A percentile compares a stretch with the other conserved stretches of the same genome.
Conservation (phyloP, 2,329 filamentous ascomycete genomes). For the Ophiocordyceps robertsii region DNA sequence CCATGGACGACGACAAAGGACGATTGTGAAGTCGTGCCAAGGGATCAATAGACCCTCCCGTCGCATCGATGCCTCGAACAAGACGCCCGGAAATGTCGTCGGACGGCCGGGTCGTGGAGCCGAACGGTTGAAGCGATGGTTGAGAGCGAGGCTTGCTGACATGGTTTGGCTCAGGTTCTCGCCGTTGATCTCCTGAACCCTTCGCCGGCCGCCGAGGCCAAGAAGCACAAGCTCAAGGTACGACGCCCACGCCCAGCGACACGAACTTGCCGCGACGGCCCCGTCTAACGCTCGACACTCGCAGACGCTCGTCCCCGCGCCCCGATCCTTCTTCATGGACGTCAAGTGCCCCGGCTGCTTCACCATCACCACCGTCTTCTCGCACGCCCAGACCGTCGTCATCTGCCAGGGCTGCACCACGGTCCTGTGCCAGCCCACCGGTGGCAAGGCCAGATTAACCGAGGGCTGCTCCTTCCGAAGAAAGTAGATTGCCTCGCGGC, state of each 20-base stretch:
- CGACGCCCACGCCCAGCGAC: conserved; percentile 10
- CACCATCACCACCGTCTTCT: conserved; percentile 99
- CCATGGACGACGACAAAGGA: conserved; percentile 5
- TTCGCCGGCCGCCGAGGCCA: conserved; percentile 89
- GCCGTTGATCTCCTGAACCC: conserved; percentile 99
- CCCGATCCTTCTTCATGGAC: conserved; percentile 99
- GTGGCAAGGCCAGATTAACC: conserved; percentile 96
- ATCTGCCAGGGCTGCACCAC: conserved; percentile 99
- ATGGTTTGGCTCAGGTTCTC: conserved; percentile 64
- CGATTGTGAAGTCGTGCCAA: conserved; percentile 6
- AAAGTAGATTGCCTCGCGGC: conserved; percentile 65
- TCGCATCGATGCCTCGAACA: not conserved
- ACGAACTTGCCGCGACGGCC: not conserved
- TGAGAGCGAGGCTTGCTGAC: conserved; percentile 27
- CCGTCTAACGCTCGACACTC: conserved; percentile 8
- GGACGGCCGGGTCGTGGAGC: not conserved
- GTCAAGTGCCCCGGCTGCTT: conserved; percentile 99
- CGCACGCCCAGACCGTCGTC: conserved; percentile 99
- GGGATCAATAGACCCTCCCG: not conserved
- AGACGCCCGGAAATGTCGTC: not conserved
- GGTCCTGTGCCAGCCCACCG: conserved; percentile 98
- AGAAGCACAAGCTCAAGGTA: conserved; percentile 99
- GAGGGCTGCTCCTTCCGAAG: conserved; percentile 99
- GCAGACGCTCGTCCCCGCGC: conserved; percentile 84
- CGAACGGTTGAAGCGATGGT: not conserved